phyloP scores from a whole-genome alignment of 306 rosid genomes.

The Neltuma alba region DNA sequence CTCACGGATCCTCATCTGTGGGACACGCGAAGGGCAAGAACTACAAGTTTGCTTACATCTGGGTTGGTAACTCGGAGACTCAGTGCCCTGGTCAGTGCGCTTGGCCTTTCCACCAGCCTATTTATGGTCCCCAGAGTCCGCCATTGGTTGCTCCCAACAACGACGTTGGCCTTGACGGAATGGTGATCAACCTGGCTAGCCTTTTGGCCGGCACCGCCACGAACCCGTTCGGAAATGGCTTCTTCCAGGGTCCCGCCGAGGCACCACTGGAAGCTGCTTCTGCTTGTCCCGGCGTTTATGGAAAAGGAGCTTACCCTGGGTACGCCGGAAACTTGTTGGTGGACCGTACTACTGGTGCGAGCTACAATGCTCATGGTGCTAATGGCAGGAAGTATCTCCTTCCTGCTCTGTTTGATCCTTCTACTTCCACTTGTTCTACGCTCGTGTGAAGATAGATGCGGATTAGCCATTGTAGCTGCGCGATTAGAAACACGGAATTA shows the following conservation, averaged over 20 bases:
- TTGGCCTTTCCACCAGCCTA: conserved; percentile 74
- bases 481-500: not conserved
- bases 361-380: conserved; percentile 67
- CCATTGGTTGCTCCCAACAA: conserved; percentile 69
- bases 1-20: conserved; percentile 55
- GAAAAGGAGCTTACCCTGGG: conserved; percentile 73
- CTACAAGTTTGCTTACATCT: conserved; percentile 66
- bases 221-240: conserved; percentile 80
- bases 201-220: conserved; percentile 79
- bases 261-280: conserved; percentile 75
- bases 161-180: conserved; percentile 72
- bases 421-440: conserved; percentile 61
- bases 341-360: conserved; percentile 61
- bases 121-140: conserved; percentile 62
- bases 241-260: conserved; percentile 60
- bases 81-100: conserved; percentile 86
- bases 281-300: conserved; percentile 71
- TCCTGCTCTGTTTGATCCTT: conserved; percentile 68
- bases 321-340: conserved; percentile 60
- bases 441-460: conserved; percentile 42
- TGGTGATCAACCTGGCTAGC: conserved; percentile 65
- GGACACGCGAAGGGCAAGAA: conserved; percentile 40
- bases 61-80: conserved; percentile 79
- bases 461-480: not conserved
- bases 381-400: conserved; percentile 67